These are phyloP conservation scores for Pisolithus orientalis DNA, from an alignment of 768 basidiomycete species.

Conservation along the genomic window DNA sequence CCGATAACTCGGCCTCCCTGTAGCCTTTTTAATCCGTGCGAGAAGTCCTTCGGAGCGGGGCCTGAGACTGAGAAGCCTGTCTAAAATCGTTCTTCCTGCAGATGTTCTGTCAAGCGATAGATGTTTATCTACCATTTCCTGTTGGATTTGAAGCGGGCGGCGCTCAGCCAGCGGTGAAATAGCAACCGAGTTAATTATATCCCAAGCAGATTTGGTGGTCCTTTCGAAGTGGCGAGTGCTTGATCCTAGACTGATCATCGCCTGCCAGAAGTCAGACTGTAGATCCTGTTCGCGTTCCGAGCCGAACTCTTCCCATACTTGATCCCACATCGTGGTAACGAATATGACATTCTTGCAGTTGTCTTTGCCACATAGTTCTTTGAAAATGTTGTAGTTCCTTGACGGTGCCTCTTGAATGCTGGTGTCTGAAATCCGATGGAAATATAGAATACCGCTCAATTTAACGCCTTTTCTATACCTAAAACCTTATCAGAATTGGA, in stretches of 20 bases:
- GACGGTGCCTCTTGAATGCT: slow-evolving; percentile 22
- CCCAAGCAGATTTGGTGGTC: slow-evolving; percentile 20
- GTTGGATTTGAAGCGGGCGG: neutral
- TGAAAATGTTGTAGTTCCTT: slow-evolving; percentile 29
- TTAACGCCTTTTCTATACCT: slow-evolving; percentile 22
- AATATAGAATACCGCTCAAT: too few species aligned
- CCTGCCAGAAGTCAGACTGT: slow-evolving; percentile 22
- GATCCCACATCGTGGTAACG: slow-evolving; percentile 32
- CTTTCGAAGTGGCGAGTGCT: slow-evolving; percentile 16
- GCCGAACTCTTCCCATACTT: slow-evolving; percentile 11
- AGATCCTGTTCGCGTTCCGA: slow-evolving; percentile 24
- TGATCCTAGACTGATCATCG: slow-evolving; percentile 23
- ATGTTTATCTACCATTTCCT: neutral
- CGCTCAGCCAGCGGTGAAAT: neutral
- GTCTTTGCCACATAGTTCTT: slow-evolving; percentile 15
- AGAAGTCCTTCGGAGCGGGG: neutral
- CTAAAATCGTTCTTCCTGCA: neutral
- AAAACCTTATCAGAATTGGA: neutral
- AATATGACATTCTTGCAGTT: slow-evolving; percentile 25
- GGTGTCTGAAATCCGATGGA: slow-evolving; percentile 13
- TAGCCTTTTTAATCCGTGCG: neutral
- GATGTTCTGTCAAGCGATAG: neutral
- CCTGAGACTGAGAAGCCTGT: neutral
- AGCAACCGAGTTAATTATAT: slow-evolving; percentile 15
- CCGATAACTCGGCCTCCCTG: neutral